Conservation (phyloP, 2,329 filamentous ascomycete species). For the Talaromyces verruculosus region DNA sequence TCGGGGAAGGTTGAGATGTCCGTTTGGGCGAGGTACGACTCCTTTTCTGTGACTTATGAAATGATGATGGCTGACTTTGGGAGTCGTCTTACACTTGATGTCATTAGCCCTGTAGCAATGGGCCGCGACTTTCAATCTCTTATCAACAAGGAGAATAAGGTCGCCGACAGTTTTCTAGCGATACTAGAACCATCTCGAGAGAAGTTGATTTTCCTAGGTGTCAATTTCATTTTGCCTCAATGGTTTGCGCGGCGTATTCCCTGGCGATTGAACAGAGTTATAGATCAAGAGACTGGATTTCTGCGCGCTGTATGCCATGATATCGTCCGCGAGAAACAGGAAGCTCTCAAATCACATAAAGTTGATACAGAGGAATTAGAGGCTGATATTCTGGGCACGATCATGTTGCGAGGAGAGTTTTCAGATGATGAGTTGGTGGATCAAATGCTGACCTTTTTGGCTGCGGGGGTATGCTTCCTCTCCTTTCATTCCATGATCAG, state of each 20-base stretch:
- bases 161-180: constrained; percentile 53
- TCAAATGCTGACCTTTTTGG: constrained; percentile 45
- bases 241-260: constrained; percentile 53
- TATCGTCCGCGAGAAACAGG: constrained; percentile 37
- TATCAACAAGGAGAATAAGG: constrained; percentile 51
- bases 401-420: constrained; percentile 41
- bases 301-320: constrained; percentile 37
- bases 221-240: constrained; percentile 50
- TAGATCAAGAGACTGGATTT: constrained; percentile 34
- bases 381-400: constrained; percentile 41
- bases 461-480: constrained; percentile 35
- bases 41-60: too few species aligned
- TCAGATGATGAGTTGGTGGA: constrained; percentile 42
- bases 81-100: constrained; percentile 56
- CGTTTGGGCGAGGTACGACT: constrained; percentile 18
- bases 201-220: constrained; percentile 45
- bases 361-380: constrained; percentile 42
- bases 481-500: not conserved
- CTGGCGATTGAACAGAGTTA: constrained; percentile 33
- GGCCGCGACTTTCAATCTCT: constrained; percentile 58
- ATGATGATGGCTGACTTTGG: not conserved
- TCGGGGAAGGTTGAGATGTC: constrained; percentile 37
- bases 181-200: constrained; percentile 51
- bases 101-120: constrained; percentile 59
- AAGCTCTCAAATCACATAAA: constrained; percentile 28